Conservation (phyloP, 2,329 filamentous ascomycete species). For the Neophaeococcomyces aloes region DNA sequence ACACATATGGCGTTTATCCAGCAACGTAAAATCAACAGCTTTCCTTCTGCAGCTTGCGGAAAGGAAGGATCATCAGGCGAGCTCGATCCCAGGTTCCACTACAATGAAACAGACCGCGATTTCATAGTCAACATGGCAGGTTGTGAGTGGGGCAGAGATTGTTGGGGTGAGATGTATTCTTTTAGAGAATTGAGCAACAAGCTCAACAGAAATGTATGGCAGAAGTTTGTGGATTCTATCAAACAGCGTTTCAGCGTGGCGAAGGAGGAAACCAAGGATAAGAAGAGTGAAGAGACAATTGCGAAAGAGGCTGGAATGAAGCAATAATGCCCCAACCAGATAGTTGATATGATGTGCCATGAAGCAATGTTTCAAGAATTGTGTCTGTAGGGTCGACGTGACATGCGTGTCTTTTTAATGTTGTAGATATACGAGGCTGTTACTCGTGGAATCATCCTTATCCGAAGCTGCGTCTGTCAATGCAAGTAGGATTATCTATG, state of each 20-base stretch:
- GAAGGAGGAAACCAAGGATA: neutral
- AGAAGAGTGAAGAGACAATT: neutral
- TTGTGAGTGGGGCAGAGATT: constrained; percentile 92
- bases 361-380: too few relatives aligned
- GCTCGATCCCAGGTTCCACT: constrained; percentile 65
- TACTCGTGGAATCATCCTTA: too few relatives aligned
- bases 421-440: too few relatives aligned
- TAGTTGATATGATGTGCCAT: too few relatives aligned
- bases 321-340: too few relatives aligned
- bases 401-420: too few relatives aligned
- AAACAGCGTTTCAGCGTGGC: constrained; percentile 11
- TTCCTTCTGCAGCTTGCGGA: constrained; percentile 79
- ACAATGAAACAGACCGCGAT: constrained; percentile 72
- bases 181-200: constrained; percentile 86
- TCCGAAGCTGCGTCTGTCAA: too few relatives aligned
- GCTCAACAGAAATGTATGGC: constrained; percentile 75
- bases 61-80: constrained; percentile 51
- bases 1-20: constrained; percentile 79
- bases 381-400: too few relatives aligned
- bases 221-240: constrained; percentile 40
- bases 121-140: constrained; percentile 98
- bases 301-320: neutral
- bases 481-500: too few relatives aligned
- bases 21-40: constrained; percentile 88
- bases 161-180: constrained; percentile 95